phyloP scores from a whole-genome alignment of 2,329 filamentous ascomycete genomes.

The Talaromyces islandicus region DNA sequence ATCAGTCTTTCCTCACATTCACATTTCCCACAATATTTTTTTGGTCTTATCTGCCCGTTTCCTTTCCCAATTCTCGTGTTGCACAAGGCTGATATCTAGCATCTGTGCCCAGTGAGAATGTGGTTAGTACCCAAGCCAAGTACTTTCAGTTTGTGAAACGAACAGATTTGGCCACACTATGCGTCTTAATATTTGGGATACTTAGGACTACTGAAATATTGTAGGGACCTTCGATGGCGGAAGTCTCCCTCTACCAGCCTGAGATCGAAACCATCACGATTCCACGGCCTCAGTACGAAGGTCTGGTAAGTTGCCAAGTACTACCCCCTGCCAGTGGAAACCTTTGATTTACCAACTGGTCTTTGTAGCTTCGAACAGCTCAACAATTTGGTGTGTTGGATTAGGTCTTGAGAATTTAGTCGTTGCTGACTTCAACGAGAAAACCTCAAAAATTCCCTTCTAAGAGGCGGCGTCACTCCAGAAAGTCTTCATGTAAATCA shows the following conservation, averaged over 20 bases:
- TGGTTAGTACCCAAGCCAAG: not conserved
- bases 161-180: not conserved
- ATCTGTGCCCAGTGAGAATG: not conserved
- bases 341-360: not conserved
- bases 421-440: constrained; percentile 23
- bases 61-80: not conserved
- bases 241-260: not conserved
- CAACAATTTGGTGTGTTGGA: constrained; percentile 22
- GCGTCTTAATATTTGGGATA: not conserved
- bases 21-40: not conserved
- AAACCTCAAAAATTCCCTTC: constrained; percentile 43
- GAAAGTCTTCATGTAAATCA: constrained; percentile 43
- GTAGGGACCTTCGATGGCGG: not conserved
- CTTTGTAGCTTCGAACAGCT: constrained; percentile 19
- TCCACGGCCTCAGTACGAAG: constrained; percentile 56
- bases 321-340: not conserved
- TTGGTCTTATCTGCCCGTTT: not conserved
- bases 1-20: not conserved
- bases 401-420: not conserved
- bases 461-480: constrained; percentile 44
- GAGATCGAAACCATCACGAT: constrained; percentile 46
- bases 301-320: constrained; percentile 41
- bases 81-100: not conserved
- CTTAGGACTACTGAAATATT: not conserved
- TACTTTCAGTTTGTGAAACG: not conserved